phyloP scores from a whole-genome alignment of 192 early-diverging fungal species.

The Coemansia sp. region DNA sequence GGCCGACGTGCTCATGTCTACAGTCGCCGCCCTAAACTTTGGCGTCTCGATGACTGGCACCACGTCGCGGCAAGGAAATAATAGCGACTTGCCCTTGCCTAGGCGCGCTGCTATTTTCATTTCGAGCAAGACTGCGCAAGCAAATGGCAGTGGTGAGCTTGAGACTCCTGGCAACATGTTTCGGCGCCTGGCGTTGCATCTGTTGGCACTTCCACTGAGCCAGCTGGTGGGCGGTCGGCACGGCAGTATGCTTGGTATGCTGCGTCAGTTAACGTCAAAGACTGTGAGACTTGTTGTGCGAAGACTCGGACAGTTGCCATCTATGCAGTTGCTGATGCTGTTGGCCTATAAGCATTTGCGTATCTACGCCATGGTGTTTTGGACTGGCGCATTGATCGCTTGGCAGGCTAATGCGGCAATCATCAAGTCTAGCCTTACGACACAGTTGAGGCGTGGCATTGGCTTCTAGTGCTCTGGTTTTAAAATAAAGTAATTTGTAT shows the following conservation, averaged over 20 bases:
- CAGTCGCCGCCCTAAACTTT: constrained; percentile 50
- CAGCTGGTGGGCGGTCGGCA: constrained; percentile 38
- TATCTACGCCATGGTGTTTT: constrained; percentile 38
- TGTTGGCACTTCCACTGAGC: constrained; percentile 37
- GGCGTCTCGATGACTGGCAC: constrained; percentile 24
- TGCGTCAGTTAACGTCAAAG: constrained; percentile 10
- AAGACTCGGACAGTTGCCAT: constrained; percentile 21
- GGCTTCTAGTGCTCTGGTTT: constrained; percentile 3
- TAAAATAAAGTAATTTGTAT: neutral
- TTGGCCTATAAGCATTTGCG: constrained; percentile 49
- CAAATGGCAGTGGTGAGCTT: neutral
- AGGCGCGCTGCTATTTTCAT: neutral
- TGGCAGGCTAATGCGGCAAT: constrained; percentile 51
- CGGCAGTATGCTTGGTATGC: constrained; percentile 4
- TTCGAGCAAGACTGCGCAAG: constrained; percentile 2
- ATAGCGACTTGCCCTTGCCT: neutral
- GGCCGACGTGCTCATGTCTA: constrained; percentile 52
- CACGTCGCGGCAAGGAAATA: neutral
- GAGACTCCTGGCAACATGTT: constrained; percentile 2
- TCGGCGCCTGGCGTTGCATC: constrained; percentile 12
- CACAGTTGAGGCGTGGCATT: constrained; percentile 38
- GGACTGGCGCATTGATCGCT: constrained; percentile 42
- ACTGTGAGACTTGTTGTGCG: constrained; percentile 13
- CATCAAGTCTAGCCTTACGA: constrained; percentile 37
- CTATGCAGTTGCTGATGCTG: constrained; percentile 29